Evolutionary conservation across 2,329 filamentous ascomycete genomes (phyloP), one percentile per base, ranked within the genome.

Genomic region (Ophiostoma pallidulum): DNA sequence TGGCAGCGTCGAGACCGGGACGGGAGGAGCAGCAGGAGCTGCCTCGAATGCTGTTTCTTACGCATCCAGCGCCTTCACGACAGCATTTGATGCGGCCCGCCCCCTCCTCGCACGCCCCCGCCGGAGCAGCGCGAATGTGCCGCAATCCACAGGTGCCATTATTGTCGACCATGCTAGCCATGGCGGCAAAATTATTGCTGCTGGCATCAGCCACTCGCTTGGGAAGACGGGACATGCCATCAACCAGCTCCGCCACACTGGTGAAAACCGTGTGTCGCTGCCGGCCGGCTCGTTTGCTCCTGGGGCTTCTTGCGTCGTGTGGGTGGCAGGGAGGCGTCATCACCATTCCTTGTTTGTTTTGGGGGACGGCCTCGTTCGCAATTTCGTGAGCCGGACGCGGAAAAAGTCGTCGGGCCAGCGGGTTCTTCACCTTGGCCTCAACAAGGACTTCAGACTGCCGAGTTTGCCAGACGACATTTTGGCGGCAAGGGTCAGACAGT

Each of bases 261-360:
- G 81, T 10, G 84, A 88, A 60, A 88, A 86, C 62, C 78, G 86
- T 53, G 75, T 89, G 36, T 77, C 83, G 39, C 68, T 88, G 26
- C 84, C 84, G 10, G 65, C 68, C 10, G 73, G 75, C 40, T 62
- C 70, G n/a, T 62, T 63, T 22, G 66, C 71, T 13, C 77, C 80
- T 2, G 73, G 73, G 2, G 69, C 74, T 8, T 71, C 74, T 4
- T 86, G 82, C 57, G 75, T 85, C 3, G 68, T 73, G 1, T 85
- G 85, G 78, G 68, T 85, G 39, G 75, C 73, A 22, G 75, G 78
- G 29, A 78, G 73, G 56, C 78, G 73, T 50, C 73, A 75, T 29
- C 78, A n/a, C n/a, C n/a, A 81, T 48, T 73, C 72, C 4, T 69
- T 91, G 18, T 82, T 77, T 46, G 74, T 84, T 13, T 69, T 84